A percentile compares a stretch with the other conserved stretches of the same genome.
These are phyloP conservation scores for Buxus sempervirens DNA, from an alignment of 164 flowering plant species.

Conservation along the genomic window DNA sequence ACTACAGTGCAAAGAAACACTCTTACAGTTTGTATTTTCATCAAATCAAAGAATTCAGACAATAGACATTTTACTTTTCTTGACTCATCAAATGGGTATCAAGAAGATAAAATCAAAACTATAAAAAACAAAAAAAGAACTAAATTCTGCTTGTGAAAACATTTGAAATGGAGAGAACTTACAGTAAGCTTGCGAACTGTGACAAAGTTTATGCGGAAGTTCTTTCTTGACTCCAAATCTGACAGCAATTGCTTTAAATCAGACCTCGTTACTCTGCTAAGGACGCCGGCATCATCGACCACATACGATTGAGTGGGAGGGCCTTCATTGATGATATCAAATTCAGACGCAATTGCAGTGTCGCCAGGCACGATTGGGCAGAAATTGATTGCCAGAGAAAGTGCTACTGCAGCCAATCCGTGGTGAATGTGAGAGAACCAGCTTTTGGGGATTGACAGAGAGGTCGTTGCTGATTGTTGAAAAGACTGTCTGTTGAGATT, in stretches of 20 bases:
- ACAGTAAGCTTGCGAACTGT: constrained; percentile 96
- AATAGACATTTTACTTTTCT: neutral
- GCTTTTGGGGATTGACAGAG: constrained; percentile 32
- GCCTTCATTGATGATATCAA: constrained; percentile 77
- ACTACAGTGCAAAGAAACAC: neutral
- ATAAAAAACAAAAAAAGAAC: neutral
- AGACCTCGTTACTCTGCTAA: constrained; percentile 79
- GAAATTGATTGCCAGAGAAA: constrained; percentile 74
- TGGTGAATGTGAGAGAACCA: constrained; percentile 68
- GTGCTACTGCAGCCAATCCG: constrained; percentile 79
- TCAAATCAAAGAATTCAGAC: neutral
- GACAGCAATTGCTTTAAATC: constrained; percentile 76
- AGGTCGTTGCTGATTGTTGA: constrained; percentile 19
- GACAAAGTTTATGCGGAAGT: constrained; percentile 65
- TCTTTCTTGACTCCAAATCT: constrained; percentile 88
- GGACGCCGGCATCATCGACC: constrained; percentile 94
- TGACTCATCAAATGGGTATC: constrained; percentile 5
- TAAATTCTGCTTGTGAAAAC: neutral
- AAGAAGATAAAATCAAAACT: neutral
- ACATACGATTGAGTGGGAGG: constrained; percentile 78
- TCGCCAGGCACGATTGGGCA: constrained; percentile 37
- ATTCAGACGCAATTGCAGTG: constrained; percentile 74
- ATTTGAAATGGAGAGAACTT: constrained; percentile 23
- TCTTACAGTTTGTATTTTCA: too few species aligned
- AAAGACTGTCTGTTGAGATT: constrained; percentile 28